Percentiles rank a stretch among this genome's conserved stretches.
These are phyloP conservation scores for Microsporum canis DNA, from an alignment of 2,329 filamentous ascomycete genomes.

Conservation along the genomic window DNA sequence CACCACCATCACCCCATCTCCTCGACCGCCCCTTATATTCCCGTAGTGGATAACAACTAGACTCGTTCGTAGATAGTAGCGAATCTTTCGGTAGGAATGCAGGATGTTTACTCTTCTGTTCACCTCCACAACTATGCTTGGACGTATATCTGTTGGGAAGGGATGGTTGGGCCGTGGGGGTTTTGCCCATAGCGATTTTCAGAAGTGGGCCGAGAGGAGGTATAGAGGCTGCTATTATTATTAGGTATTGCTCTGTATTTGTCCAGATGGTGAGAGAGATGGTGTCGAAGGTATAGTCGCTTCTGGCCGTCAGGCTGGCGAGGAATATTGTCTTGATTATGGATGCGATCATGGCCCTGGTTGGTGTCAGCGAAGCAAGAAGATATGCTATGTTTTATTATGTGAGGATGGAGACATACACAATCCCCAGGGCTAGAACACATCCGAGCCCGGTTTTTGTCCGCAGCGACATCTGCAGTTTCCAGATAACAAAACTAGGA, in stretches of 20 bases:
- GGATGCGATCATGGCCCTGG: slow-evolving; percentile 8
- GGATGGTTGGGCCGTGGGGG: neutral
- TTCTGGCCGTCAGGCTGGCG: slow-evolving; percentile 3
- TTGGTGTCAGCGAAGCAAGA: neutral
- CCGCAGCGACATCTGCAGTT: slow-evolving; percentile 5
- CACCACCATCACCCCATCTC: neutral
- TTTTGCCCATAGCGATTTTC: slow-evolving; percentile 3
- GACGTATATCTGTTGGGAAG: neutral
- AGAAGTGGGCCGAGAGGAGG: slow-evolving; percentile 8
- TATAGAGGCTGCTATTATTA: slow-evolving; percentile 13
- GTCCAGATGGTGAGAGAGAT: slow-evolving; percentile 7
- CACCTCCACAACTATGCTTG: neutral
- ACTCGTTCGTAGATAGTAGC: neutral
- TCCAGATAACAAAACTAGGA: slow-evolving; percentile 13
- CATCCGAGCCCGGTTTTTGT: slow-evolving; percentile 9
- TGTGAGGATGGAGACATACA: slow-evolving; percentile 4
- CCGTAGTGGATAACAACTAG: slow-evolving; percentile 6
- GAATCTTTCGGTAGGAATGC: neutral
- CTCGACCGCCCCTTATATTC: slow-evolving; percentile 7
- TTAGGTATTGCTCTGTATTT: slow-evolving; percentile 12
- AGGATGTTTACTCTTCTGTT: neutral
- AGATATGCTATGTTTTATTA: neutral
- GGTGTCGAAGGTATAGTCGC: slow-evolving; percentile 11
- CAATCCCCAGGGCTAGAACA: slow-evolving; percentile 9
- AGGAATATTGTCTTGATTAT: slow-evolving; percentile 10